Base-by-base conservation (phyloP, 1,284 basidiomycete species). In the Pseudozyma sp. region DNA sequence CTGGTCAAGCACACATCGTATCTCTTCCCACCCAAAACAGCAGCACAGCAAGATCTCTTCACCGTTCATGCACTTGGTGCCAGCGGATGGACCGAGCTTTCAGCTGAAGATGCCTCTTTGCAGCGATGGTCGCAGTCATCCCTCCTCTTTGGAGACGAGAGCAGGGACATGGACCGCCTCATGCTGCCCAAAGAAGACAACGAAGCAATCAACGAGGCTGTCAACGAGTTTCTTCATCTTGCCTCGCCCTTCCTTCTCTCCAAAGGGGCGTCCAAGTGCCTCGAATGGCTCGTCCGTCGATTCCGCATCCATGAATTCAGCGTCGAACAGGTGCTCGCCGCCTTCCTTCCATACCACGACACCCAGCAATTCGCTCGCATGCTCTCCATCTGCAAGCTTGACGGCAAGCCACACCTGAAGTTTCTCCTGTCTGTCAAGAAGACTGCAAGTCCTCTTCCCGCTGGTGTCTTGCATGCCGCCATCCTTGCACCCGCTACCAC, bases 281-380 rank as follows among this genome's bases (percentile, higher is more conserved):
- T 99, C 35, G 96, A 99, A 84, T 99, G 96, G 96, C 89, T 99
- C 29, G 93, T 99, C 4, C 87, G 94, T 73, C 88, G 94, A 60
- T 98, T 97, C 85, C 96, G 95, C 81, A 90, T 98, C 40, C 89
- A 98, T 84, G 94, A 98, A 83, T 94, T 97, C 87, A 97, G 97
- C 80, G 88, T 94, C 43, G 88, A 91, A 49, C 88, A 89, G n/a
- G 80, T 95, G 19, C 87, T 99, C 7, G 86, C 90, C 13, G 87
- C 94, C 17, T 98, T 98, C 85, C 85, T 98, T 31, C 97, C 97
- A 0, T 98, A 96, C 83, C 94, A 98, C 81, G 93, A 94, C 76
- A 94, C 96, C 3, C 91, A 92, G 0, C 94, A 98, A 83, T 99
- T 99, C 84, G 89, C 92, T 8, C 95, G 96, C 82, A 93, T 98